Conservation (phyloP, 2,329 filamentous ascomycete genomes). For the Emergomyces orientalis region DNA sequence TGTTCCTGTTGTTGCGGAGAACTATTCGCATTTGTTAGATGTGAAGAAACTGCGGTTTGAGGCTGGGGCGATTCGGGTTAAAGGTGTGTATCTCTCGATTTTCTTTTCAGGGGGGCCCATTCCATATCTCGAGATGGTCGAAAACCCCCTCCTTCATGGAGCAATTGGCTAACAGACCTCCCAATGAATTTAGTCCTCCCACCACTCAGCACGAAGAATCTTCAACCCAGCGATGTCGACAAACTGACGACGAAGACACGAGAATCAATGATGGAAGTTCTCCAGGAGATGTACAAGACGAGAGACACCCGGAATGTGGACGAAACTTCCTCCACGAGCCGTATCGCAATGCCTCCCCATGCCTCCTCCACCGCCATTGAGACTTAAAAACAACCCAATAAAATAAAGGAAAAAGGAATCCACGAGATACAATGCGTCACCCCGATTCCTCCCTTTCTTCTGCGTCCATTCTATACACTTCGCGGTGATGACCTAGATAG, state of each 20-base stretch:
- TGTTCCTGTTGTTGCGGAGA: slow-evolving; percentile 72
- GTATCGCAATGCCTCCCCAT: neutral
- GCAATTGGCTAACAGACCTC: neutral
- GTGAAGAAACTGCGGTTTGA: slow-evolving; percentile 57
- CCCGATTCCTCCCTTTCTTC: neutral
- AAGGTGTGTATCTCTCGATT: slow-evolving; percentile 46
- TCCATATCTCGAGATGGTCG: neutral
- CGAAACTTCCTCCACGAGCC: slow-evolving; percentile 15
- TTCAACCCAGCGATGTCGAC: slow-evolving; percentile 69
- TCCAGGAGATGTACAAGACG: slow-evolving; percentile 35
- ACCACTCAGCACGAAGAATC: slow-evolving; percentile 65
- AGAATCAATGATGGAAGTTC: slow-evolving; percentile 62
- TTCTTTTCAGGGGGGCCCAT: too few relatives aligned
- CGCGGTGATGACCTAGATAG: neutral
- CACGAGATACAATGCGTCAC: neutral
- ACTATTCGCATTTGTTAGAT: slow-evolving; percentile 65
- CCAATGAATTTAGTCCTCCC: slow-evolving; percentile 53
- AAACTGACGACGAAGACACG: slow-evolving; percentile 58
- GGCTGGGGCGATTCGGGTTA: slow-evolving; percentile 62
- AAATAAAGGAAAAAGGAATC: neutral
- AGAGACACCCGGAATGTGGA: slow-evolving; percentile 18
- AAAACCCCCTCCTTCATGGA: neutral
- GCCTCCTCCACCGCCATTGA: slow-evolving; percentile 5
- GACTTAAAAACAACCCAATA: neutral
- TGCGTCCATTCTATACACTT: neutral